phyloP scores from a whole-genome alignment of 257 asterid species.

The Verbena officinalis region DNA sequence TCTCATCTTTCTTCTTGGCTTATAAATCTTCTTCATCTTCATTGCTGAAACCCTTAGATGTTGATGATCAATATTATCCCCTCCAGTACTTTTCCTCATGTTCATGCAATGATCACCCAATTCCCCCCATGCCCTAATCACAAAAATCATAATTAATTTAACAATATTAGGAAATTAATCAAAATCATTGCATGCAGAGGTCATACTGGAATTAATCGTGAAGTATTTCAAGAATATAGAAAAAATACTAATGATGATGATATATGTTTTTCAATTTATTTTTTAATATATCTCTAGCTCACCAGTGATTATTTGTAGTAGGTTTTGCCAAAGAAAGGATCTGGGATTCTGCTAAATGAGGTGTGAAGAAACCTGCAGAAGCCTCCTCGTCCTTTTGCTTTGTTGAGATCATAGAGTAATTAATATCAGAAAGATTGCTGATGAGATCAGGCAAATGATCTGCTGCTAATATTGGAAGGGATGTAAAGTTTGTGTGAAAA shows the following conservation, averaged over 20 bases:
- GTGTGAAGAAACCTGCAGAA: neutral
- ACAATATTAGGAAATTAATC: neutral
- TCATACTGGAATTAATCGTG: too few relatives aligned
- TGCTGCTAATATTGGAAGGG: neutral
- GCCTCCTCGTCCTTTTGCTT: neutral
- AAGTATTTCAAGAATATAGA: too few relatives aligned
- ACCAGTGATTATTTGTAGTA: neutral
- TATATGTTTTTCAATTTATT: neutral
- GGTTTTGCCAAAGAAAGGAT: neutral
- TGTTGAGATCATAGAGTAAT: neutral
- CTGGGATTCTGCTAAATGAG: neutral
- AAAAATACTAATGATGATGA: neutral
- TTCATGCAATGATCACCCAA: neutral
- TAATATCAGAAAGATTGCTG: neutral
- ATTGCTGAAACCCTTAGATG: neutral
- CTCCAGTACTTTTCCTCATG: neutral
- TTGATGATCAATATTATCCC: neutral
- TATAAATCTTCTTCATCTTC: conserved; percentile 3
- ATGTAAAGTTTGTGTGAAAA: conserved; percentile 1
- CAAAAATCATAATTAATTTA: neutral
- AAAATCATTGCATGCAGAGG: too few relatives aligned
- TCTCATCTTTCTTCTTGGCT: neutral
- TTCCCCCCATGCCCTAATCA: neutral
- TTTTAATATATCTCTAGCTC: too few relatives aligned
- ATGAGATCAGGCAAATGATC: neutral